Percentiles rank a stretch among this genome's conserved stretches.
phyloP scores from a whole-genome alignment of 306 rosid genomes.

The Cucumis hystrix region DNA sequence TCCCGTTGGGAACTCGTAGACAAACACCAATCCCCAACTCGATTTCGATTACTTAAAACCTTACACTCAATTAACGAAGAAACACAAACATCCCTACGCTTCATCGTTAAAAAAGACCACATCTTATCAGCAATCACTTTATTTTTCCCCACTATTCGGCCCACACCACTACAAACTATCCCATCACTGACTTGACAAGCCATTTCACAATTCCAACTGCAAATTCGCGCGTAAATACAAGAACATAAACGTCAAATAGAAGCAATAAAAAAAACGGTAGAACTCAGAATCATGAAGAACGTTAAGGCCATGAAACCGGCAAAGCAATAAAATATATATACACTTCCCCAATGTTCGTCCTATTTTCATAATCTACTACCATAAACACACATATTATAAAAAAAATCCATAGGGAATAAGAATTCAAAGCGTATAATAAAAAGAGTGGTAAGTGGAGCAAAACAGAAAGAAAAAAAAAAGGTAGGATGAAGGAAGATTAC shows the following conservation, averaged over 20 bases:
- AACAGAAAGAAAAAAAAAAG: background rate
- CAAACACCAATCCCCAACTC: slow-evolving; percentile 11
- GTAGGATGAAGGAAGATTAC: background rate
- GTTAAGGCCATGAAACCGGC: no score
- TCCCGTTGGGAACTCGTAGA: background rate
- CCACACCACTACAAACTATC: slow-evolving; percentile 13
- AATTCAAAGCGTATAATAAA: slow-evolving; percentile 5
- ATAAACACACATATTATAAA: background rate
- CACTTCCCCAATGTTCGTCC: no score
- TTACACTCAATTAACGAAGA: slow-evolving; percentile 8
- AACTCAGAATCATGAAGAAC: background rate
- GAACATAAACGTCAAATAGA: background rate
- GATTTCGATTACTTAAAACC: slow-evolving; percentile 13
- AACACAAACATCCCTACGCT: background rate
- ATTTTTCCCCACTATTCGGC: background rate
- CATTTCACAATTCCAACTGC: slow-evolving; percentile 5
- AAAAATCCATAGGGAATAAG: background rate
- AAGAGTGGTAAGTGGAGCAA: slow-evolving; percentile 7
- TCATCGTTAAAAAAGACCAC: slow-evolving; percentile 1
- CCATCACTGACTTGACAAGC: slow-evolving; percentile 22
- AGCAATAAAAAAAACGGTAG: background rate
- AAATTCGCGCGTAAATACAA: background rate
- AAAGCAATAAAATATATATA: no score
- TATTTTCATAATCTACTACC: background rate
- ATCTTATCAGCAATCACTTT: slow-evolving; percentile 1